phyloP scores from a whole-genome alignment of 2,329 filamentous ascomycete species.

The Curvularia sp. region DNA sequence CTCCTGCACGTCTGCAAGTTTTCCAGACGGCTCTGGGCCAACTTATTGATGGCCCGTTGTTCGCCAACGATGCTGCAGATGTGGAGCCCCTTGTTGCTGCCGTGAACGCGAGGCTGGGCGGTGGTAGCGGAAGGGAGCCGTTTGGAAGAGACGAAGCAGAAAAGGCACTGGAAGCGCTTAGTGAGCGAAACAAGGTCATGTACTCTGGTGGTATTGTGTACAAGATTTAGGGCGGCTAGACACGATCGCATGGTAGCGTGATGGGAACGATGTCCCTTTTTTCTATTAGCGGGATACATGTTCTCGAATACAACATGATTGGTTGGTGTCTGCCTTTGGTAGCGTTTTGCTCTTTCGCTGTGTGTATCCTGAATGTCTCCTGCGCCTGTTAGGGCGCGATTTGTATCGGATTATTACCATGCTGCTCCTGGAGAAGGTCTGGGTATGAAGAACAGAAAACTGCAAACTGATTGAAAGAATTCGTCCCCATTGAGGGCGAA shows the following conservation, averaged over 20 bases:
- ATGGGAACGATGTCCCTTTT: not conserved
- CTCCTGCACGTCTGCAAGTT: conserved; percentile 67
- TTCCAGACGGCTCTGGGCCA: conserved; percentile 86
- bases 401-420: no score
- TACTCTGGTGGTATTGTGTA: conserved; percentile 58
- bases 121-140: conserved; percentile 61
- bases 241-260: not conserved
- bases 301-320: not conserved
- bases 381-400: no score
- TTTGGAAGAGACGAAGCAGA: conserved; percentile 78
- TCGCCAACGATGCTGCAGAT: conserved; percentile 82
- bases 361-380: not conserved
- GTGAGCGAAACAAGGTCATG: conserved; percentile 90
- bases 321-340: not conserved
- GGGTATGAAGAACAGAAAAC: not conserved
- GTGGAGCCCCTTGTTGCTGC: conserved; percentile 77
- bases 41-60: conserved; percentile 81
- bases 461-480: not conserved
- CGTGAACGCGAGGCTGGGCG: conserved; percentile 76
- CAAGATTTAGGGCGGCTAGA: conserved; percentile 48
- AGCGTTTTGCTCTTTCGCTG: not conserved
- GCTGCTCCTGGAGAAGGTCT: no score
- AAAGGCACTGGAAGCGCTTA: conserved; percentile 79
- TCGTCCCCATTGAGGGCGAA: not conserved
- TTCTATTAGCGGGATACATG: not conserved